A percentile compares a stretch with the other conserved stretches of the same genome.
phyloP scores from a whole-genome alignment of 164 flowering plant genomes.

The Annona squamosa region DNA sequence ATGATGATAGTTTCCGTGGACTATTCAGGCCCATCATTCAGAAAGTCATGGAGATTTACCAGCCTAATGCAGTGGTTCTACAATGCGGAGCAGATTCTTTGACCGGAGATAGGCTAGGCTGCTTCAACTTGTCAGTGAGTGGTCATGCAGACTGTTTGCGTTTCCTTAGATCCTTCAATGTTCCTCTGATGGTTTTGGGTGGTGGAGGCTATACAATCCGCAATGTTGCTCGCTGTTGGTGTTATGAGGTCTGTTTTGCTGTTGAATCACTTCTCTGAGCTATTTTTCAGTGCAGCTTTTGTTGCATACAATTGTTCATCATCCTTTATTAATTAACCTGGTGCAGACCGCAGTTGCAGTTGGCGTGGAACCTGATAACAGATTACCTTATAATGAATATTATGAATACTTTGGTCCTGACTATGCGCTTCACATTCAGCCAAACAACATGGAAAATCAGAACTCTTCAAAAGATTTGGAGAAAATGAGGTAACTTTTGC shows the following conservation, averaged over 20 bases:
- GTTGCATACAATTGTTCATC: background rate
- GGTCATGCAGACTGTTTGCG: slow-evolving; percentile 94
- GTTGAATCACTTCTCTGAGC: background rate
- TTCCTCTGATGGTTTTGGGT: slow-evolving; percentile 88
- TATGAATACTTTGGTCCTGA: slow-evolving; percentile 94
- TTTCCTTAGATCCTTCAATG: slow-evolving; percentile 76
- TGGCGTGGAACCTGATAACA: slow-evolving; percentile 83
- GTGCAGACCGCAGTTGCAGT: slow-evolving; percentile 93
- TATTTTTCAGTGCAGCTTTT: background rate
- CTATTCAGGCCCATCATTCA: slow-evolving; percentile 67
- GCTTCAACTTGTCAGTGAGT: slow-evolving; percentile 86
- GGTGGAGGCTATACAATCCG: slow-evolving; percentile 94
- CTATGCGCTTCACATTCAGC: slow-evolving; percentile 68
- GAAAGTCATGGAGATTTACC: slow-evolving; percentile 88
- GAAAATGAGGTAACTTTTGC: slow-evolving; percentile 49
- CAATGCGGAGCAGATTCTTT: slow-evolving; percentile 96
- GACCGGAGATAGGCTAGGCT: slow-evolving; percentile 83
- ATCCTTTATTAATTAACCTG: slow-evolving; percentile 10
- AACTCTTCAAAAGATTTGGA: slow-evolving; percentile 67
- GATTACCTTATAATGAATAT: slow-evolving; percentile 77
- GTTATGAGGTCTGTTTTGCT: slow-evolving; percentile 65
- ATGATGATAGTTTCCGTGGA: slow-evolving; percentile 71
- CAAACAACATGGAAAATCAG: slow-evolving; percentile 63
- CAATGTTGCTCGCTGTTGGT: slow-evolving; percentile 97
- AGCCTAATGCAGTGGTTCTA: slow-evolving; percentile 87